Conservation (phyloP, 176 grass and related monocot species). For the Oryza nivara region DNA sequence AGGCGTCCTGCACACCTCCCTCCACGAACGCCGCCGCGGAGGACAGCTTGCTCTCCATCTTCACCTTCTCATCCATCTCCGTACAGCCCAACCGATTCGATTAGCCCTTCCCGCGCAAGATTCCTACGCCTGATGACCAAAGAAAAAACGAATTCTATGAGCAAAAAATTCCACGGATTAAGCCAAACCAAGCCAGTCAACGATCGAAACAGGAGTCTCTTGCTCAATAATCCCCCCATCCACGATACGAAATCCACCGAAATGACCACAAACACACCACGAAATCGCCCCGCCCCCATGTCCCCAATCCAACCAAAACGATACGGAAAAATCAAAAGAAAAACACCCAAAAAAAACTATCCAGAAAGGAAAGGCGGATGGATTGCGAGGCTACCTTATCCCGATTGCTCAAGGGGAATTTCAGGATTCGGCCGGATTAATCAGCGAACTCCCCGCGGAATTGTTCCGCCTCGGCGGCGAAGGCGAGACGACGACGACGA, state of each 20-base stretch:
- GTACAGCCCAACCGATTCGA: neutral
- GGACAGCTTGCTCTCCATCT: conserved; percentile 77
- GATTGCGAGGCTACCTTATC: conserved; percentile 24
- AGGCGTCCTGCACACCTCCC: conserved; percentile 92
- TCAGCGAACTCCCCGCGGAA: neutral
- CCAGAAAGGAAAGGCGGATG: too few relatives aligned
- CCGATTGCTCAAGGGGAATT: neutral
- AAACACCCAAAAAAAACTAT: too few relatives aligned
- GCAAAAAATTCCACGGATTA: neutral
- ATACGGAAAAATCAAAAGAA: neutral
- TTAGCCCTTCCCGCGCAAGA: neutral
- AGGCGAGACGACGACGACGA: conserved; percentile 12
- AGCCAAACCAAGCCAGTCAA: neutral
- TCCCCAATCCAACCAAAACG: neutral
- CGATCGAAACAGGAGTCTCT: neutral
- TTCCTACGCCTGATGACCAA: conserved; percentile 5
- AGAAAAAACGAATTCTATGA: neutral
- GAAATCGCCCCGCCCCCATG: neutral
- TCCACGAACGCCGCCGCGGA: conserved; percentile 90
- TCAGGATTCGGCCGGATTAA: neutral
- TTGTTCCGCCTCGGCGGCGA: conserved; percentile 26
- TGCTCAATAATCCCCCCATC: neutral
- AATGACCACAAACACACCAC: neutral
- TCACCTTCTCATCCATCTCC: conserved; percentile 72
- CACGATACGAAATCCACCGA: neutral